phyloP scores from a whole-genome alignment of 306 rosid genomes.

The Fagus sylvatica region DNA sequence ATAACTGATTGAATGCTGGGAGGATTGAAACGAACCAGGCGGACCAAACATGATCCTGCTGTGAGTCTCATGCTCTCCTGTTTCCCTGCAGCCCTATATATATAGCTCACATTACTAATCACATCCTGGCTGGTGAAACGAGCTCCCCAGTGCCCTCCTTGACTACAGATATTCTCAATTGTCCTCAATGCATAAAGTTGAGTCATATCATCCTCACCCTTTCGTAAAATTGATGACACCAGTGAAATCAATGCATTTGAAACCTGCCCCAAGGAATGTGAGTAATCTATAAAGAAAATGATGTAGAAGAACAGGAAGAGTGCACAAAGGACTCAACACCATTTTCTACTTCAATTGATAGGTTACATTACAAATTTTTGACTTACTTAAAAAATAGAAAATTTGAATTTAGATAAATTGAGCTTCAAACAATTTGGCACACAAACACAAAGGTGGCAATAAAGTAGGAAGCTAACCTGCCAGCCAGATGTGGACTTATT shows the following conservation, averaged over 20 bases:
- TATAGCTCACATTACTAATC: slow-evolving; percentile 75
- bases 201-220: slow-evolving; percentile 95
- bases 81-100: slow-evolving; percentile 87
- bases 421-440: slow-evolving; percentile 20
- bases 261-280: slow-evolving; percentile 54
- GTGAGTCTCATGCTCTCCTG: slow-evolving; percentile 94
- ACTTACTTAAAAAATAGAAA: background rate
- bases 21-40: slow-evolving; percentile 84
- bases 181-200: slow-evolving; percentile 95
- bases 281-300: slow-evolving; percentile 12
- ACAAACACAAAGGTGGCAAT: slow-evolving; percentile 23
- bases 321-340: background rate
- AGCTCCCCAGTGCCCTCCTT: slow-evolving; percentile 86
- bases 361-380: slow-evolving; percentile 6
- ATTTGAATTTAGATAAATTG: slow-evolving; percentile 17
- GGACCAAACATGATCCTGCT: slow-evolving; percentile 97
- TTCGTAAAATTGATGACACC: slow-evolving; percentile 78
- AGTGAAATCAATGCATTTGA: slow-evolving; percentile 78
- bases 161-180: slow-evolving; percentile 86
- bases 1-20: slow-evolving; percentile 69
- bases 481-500: slow-evolving; percentile 56
- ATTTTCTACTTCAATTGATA: slow-evolving; percentile 5
- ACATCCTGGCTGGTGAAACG: slow-evolving; percentile 86
- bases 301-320: slow-evolving; percentile 4
- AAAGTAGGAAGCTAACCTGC: slow-evolving; percentile 72